Evolutionary conservation across 148 eudicot species (phyloP).

Genomic region (Cornus florida): DNA sequence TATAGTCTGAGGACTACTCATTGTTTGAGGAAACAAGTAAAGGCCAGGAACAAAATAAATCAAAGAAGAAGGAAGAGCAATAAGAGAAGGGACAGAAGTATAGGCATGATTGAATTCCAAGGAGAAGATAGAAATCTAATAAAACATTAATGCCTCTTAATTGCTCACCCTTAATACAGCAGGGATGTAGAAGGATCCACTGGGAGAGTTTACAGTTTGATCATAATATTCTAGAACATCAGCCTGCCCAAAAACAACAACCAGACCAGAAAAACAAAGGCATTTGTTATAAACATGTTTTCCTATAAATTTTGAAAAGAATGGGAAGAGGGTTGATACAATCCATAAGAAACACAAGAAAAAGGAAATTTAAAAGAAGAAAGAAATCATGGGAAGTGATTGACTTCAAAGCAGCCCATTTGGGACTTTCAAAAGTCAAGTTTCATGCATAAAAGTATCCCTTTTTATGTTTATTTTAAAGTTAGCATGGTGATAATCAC

Average conservation of each 20-base stretch:
- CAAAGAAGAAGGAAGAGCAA: neutral
- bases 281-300: neutral
- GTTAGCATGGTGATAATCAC: no score
- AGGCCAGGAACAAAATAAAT: conserved; percentile 16
- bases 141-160: conserved; percentile 1
- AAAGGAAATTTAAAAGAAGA: no score
- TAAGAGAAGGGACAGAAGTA: neutral
- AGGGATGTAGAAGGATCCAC: conserved; percentile 93
- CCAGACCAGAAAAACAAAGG: neutral
- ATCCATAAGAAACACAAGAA: no score
- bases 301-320: neutral
- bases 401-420: no score
- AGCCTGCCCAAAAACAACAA: conserved; percentile 54
- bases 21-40: conserved; percentile 6
- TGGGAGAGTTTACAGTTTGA: conserved; percentile 83
- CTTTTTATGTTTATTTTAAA: no score
- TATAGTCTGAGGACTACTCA: neutral
- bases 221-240: conserved; percentile 96
- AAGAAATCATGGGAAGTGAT: no score
- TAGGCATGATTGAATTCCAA: neutral
- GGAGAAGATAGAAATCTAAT: neutral
- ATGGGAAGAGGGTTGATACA: no score
- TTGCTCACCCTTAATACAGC: conserved; percentile 86
- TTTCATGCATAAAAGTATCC: no score
- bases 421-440: no score